Base-by-base conservation (phyloP, 2,329 filamentous ascomycete genomes). In the Colletotrichum tamarilloi region DNA sequence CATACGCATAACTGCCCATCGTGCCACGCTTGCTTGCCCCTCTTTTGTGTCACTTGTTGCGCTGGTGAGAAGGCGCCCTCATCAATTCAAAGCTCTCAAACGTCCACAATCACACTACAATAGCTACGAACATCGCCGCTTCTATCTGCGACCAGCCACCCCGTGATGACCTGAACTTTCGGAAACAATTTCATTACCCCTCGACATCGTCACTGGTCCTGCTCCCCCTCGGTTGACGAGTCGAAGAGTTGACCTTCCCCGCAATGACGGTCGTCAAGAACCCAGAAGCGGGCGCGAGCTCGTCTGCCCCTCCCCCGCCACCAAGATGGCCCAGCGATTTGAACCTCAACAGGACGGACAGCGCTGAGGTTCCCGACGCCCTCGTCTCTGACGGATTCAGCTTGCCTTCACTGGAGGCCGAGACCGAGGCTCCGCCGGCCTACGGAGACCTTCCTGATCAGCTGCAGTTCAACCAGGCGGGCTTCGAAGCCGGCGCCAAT, bases 401-500 rank as follows among this genome's bases (percentile, higher is more conserved):
- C 56, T 74, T 83, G 32, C 83, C 86, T 3, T 82, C 84, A 35
- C 80, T 88, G 35, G 84, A 82, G 14, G 78, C 81, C 55, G 79
- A 81, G 35, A 77, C 81, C 1, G 85, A 87, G 22, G 83, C 84
- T 7, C 88, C 87, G 26, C 90, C 90, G 2, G 87, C 89, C 0
- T 93, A 92, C 77, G 91, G 90, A 76, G 88, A 90, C 24, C 81
- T 84, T 16, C 86, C 86, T 67, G 85, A 90, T 75, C 85, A 89
- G 67, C 79, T 93, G 28, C 87, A 90, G 70, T 87, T 93, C 72
- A 89, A 86, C 24, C 90, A 92, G 76, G 85, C 89, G 57, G 91
- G 91, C 16, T 89, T 93, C 72, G 87, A 90, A 62, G 91, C 91
- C 28, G 89, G 88, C 52, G 91, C 91, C 55, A 85, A 85, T 32